Evolutionary conservation across 208 protist genomes (phyloP).

Genomic region (Angomonas deanei): DNA sequence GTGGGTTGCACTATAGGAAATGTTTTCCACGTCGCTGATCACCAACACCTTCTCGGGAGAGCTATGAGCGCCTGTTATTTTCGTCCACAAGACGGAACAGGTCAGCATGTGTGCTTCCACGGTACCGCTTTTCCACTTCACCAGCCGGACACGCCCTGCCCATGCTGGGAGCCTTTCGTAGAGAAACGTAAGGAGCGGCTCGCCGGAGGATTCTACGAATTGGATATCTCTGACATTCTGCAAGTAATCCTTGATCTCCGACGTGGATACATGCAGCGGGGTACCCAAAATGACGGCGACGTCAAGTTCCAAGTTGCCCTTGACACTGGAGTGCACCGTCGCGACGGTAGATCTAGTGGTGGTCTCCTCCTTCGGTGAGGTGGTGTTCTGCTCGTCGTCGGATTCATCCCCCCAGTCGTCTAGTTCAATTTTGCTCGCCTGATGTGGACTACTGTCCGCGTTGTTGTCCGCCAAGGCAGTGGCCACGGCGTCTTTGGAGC

Average conservation of each 20-base stretch:
- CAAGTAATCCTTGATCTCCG: slow-evolving; percentile 38
- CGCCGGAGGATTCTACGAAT: slow-evolving; percentile 74
- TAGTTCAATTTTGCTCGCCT: slow-evolving; percentile 49
- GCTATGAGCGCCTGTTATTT: slow-evolving; percentile 39
- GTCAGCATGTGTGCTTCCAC: slow-evolving; percentile 80
- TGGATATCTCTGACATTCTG: slow-evolving; percentile 83
- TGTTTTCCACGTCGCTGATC: slow-evolving; percentile 72
- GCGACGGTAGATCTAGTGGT: no score
- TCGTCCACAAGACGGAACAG: slow-evolving; percentile 69
- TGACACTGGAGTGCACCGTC: no score
- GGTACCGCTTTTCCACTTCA: slow-evolving; percentile 73
- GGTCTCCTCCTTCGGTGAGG: neutral
- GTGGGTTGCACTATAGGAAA: slow-evolving; percentile 78
- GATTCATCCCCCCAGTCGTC: slow-evolving; percentile 77
- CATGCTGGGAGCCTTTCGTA: slow-evolving; percentile 74
- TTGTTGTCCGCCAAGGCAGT: slow-evolving; percentile 2
- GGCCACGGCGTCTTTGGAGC: neutral
- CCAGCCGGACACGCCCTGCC: slow-evolving; percentile 77
- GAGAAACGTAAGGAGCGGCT: slow-evolving; percentile 74
- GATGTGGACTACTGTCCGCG: neutral
- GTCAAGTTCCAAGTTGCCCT: neutral
- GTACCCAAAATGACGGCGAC: slow-evolving; percentile 30
- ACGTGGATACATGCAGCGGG: slow-evolving; percentile 32
- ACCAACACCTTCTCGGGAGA: slow-evolving; percentile 39
- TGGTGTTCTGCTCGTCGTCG: slow-evolving; percentile 7